phyloP scores from a whole-genome alignment of 2,329 filamentous ascomycete genomes.

The Aspergillus spinulosporus region DNA sequence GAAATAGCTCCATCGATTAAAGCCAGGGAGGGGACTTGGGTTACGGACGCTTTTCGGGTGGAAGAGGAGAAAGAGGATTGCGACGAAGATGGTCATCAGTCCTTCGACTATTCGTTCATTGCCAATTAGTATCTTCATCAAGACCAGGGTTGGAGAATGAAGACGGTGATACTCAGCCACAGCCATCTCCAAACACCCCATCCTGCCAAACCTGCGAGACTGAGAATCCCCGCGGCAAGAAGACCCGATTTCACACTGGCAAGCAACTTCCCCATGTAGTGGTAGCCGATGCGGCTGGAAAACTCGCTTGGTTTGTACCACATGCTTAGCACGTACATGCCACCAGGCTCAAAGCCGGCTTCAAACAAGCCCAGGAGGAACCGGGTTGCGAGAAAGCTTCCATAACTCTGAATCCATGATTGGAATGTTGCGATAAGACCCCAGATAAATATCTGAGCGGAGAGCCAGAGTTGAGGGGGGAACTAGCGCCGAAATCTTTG shows the following conservation, averaged over 20 bases:
- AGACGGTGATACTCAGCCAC: not conserved
- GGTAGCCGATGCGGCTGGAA: not conserved
- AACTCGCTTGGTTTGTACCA: not conserved
- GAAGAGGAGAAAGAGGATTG: not conserved
- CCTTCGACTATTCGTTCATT: not conserved
- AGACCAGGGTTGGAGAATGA: too few relatives aligned
- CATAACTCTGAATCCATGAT: not conserved
- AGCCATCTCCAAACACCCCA: conserved; percentile 1
- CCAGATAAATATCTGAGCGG: not conserved
- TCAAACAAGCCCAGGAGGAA: not conserved
- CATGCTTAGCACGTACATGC: not conserved
- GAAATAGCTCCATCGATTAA: not conserved
- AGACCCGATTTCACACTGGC: not conserved
- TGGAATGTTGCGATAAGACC: not conserved
- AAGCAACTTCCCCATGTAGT: not conserved
- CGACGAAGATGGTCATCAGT: not conserved
- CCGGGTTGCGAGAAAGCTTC: not conserved
- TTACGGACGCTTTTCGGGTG: not conserved
- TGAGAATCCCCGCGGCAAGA: not conserved
- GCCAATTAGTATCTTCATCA: not conserved
- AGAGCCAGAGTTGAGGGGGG: not conserved
- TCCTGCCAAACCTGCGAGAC: not conserved
- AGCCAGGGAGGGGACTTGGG: not conserved
- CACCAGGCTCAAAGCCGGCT: conserved; percentile 1
- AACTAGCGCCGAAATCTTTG: too few relatives aligned